A percentile compares a stretch with the other conserved stretches of the same genome.
Conservation (phyloP, 2,329 filamentous ascomycete species). For the Fusarium sp. region DNA sequence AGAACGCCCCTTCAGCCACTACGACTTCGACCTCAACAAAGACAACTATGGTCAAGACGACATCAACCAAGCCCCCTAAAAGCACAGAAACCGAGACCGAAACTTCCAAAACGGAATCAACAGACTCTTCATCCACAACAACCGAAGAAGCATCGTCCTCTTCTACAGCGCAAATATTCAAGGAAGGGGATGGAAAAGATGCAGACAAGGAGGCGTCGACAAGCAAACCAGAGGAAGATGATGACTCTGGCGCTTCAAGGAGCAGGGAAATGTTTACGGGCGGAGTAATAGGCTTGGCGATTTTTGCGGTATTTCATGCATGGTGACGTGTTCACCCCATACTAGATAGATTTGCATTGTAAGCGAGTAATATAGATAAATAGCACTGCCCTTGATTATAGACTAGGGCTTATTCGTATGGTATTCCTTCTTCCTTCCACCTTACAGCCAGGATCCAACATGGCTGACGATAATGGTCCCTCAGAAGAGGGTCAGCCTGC, state of each 20-base stretch:
- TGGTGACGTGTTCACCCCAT: neutral
- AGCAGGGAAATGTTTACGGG: neutral
- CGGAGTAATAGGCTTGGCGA: slow-evolving; percentile 3
- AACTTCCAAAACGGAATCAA: neutral
- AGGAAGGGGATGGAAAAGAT: slow-evolving; percentile 11
- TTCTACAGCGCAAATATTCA: slow-evolving; percentile 22
- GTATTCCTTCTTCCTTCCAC: neutral
- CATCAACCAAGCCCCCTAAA: neutral
- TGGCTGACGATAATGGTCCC: neutral
- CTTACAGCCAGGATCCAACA: neutral
- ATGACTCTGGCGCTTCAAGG: slow-evolving; percentile 7
- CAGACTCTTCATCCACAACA: neutral
- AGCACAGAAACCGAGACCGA: slow-evolving; percentile 3
- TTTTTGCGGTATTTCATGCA: neutral
- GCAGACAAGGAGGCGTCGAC: neutral
- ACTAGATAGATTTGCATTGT: neutral
- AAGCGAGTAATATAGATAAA: neutral
- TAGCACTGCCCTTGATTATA: neutral
- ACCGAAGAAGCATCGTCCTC: neutral
- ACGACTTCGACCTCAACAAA: slow-evolving; percentile 4
- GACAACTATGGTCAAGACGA: neutral
- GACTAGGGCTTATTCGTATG: neutral
- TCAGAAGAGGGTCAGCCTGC: neutral
- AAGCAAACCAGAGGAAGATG: neutral
- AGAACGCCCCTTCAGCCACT: slow-evolving; percentile 18